phyloP scores from a whole-genome alignment of 257 asterid genomes.

The Jacaranda copaia region DNA sequence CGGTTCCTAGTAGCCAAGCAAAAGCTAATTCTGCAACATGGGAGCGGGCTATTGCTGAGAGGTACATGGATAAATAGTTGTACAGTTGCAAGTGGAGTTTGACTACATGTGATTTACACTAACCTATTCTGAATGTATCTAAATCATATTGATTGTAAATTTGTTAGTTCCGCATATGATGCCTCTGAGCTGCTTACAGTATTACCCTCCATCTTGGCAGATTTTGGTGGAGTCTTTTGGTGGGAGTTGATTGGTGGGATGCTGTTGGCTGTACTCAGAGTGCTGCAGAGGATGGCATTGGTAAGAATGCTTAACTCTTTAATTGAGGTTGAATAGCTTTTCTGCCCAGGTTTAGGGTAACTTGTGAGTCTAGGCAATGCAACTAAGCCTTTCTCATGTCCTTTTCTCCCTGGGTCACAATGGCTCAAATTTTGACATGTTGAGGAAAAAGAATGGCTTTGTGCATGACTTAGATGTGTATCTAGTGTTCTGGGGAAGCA shows the following conservation, averaged over 20 bases:
- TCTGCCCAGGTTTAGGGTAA: conserved; percentile 1
- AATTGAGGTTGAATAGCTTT: conserved; percentile 20
- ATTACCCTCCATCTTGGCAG: conserved; percentile 49
- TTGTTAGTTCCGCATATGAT: conserved; percentile 22
- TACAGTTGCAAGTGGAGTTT: conserved; percentile 27
- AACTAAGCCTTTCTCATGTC: conserved; percentile 1
- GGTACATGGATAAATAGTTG: conserved; percentile 54
- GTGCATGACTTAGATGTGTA: conserved; percentile 9
- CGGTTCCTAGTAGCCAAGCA: conserved; percentile 73
- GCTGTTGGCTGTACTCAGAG: conserved; percentile 99
- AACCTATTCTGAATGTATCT: conserved; percentile 17
- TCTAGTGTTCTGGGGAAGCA: neutral
- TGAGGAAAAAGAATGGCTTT: neutral
- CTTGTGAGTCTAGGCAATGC: conserved; percentile 13
- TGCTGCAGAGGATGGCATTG: conserved; percentile 98
- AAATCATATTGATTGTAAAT: neutral
- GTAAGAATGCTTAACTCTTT: conserved; percentile 52
- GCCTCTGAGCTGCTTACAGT: conserved; percentile 27
- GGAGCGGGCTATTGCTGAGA: conserved; percentile 99
- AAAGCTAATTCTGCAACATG: conserved; percentile 84
- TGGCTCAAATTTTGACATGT: conserved; percentile 29
- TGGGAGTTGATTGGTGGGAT: conserved; percentile 99
- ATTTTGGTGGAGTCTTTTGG: conserved; percentile 99
- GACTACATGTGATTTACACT: conserved; percentile 20
- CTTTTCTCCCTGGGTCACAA: neutral